Evolutionary conservation across 805 yeast species (phyloP).

Genomic region (Blastobotrys terrestris): DNA sequence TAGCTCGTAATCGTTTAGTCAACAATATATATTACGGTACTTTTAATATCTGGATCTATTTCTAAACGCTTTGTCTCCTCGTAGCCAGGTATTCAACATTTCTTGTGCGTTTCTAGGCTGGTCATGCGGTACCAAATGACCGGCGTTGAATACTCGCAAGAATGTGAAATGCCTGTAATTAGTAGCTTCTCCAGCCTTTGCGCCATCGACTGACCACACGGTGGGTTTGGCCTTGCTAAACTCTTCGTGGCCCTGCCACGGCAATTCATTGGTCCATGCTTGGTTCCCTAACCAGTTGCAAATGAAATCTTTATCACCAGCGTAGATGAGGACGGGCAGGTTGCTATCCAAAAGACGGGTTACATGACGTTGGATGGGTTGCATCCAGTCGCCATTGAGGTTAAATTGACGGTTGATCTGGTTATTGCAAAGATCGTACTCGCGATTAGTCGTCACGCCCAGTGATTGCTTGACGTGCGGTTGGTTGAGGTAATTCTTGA

Average conservation of each 20-base stretch:
- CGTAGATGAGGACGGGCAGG: conserved; percentile 78
- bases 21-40: no score
- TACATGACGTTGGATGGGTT: conserved; percentile 53
- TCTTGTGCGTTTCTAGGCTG: conserved; percentile 76
- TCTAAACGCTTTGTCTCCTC: conserved; percentile 43
- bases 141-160: conserved; percentile 71
- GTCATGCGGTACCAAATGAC: conserved; percentile 90
- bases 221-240: conserved; percentile 36
- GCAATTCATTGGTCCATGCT: conserved; percentile 68
- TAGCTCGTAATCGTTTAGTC: no score
- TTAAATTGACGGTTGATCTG: conserved; percentile 64
- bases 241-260: conserved; percentile 53
- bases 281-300: conserved; percentile 91
- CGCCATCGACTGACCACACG: conserved; percentile 23
- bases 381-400: conserved; percentile 55
- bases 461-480: conserved; percentile 48
- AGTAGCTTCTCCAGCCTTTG: conserved; percentile 44
- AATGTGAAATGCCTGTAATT: conserved; percentile 65
- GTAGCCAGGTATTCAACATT: conserved; percentile 81
- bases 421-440: conserved; percentile 65
- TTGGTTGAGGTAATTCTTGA: conserved; percentile 48
- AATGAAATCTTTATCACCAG: conserved; percentile 92
- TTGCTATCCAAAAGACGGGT: conserved; percentile 58
- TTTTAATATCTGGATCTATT: not conserved
- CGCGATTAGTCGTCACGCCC: conserved; percentile 55